Percentiles rank a stretch among this genome's conserved stretches.
Conservation (phyloP, 2,329 filamentous ascomycete species). For the Nothopassalora personata region DNA sequence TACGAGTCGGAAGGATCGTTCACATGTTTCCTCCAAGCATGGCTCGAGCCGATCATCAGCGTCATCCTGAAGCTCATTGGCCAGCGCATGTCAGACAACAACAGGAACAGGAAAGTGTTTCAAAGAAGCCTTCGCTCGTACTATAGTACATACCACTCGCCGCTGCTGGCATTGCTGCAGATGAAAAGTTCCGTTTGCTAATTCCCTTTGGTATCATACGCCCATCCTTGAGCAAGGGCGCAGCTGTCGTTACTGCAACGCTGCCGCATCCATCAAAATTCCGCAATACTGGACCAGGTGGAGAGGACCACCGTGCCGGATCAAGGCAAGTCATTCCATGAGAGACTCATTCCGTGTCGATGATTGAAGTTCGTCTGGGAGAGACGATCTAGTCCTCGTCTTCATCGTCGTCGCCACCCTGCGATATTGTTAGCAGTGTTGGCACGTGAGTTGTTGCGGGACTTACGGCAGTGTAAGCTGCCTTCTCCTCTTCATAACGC, state of each 20-base stretch:
- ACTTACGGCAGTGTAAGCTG: constrained; percentile 74
- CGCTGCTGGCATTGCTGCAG: constrained; percentile 10
- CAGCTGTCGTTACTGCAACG: constrained; percentile 16
- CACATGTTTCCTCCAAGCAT: background rate
- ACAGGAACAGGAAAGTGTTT: background rate
- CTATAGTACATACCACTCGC: constrained; percentile 17
- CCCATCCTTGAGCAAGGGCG: constrained; percentile 16
- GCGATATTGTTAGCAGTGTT: constrained; percentile 16
- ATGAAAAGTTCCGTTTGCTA: constrained; percentile 12
- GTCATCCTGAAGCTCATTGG: background rate
- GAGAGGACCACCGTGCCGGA: background rate
- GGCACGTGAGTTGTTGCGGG: background rate
- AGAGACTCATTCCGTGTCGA: background rate
- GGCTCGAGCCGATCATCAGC: background rate
- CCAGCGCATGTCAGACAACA: background rate
- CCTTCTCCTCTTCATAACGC: constrained; percentile 98
- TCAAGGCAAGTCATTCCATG: background rate
- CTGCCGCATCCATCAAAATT: constrained; percentile 7
- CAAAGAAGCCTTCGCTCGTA: background rate
- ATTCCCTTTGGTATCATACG: constrained; percentile 19
- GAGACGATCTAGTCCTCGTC: constrained; percentile 31
- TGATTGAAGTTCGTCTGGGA: background rate
- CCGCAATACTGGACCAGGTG: constrained; percentile 7
- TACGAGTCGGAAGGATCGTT: background rate
- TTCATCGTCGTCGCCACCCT: constrained; percentile 35